These are phyloP conservation scores for Candida morakotiae DNA, from an alignment of 805 yeast species.

Conservation along the genomic window DNA sequence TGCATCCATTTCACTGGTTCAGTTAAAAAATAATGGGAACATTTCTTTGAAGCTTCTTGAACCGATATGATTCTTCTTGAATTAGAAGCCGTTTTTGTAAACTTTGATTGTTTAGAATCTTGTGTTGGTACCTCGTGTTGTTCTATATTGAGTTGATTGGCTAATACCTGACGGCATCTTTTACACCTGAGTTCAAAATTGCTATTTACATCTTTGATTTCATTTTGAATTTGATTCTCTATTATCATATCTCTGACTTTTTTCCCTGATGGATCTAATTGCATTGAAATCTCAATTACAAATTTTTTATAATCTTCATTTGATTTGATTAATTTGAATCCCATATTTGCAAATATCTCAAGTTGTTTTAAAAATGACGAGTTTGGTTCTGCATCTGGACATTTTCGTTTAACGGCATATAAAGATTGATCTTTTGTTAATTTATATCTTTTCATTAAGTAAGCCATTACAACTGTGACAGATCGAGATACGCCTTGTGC, in stretches of 20 bases:
- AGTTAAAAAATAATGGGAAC: constrained; percentile 75
- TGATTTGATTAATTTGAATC: constrained; percentile 20
- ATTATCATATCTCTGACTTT: constrained; percentile 21
- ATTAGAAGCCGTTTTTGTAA: constrained; percentile 59
- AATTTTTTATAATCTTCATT: constrained; percentile 23
- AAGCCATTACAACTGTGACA: constrained; percentile 42
- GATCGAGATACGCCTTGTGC: constrained; percentile 52
- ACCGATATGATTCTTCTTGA: constrained; percentile 57
- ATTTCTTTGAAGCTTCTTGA: constrained; percentile 52
- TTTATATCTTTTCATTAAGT: constrained; percentile 49
- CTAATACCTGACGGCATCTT: constrained; percentile 71
- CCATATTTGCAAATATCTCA: constrained; percentile 47
- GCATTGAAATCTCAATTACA: constrained; percentile 19
- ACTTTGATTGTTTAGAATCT: constrained; percentile 61
- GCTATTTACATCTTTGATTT: constrained; percentile 5
- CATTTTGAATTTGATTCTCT: not conserved
- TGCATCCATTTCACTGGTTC: constrained; percentile 96
- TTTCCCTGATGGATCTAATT: constrained; percentile 40
- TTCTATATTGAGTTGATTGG: constrained; percentile 57
- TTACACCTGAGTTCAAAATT: constrained; percentile 63
- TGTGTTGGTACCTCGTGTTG: constrained; percentile 64
- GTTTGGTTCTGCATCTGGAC: constrained; percentile 65
- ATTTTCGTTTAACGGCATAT: constrained; percentile 68
- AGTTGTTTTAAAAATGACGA: constrained; percentile 72
- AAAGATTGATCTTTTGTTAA: constrained; percentile 59